Conservation (phyloP, 2,329 filamentous ascomycete genomes). For the Falciphora oryzae region DNA sequence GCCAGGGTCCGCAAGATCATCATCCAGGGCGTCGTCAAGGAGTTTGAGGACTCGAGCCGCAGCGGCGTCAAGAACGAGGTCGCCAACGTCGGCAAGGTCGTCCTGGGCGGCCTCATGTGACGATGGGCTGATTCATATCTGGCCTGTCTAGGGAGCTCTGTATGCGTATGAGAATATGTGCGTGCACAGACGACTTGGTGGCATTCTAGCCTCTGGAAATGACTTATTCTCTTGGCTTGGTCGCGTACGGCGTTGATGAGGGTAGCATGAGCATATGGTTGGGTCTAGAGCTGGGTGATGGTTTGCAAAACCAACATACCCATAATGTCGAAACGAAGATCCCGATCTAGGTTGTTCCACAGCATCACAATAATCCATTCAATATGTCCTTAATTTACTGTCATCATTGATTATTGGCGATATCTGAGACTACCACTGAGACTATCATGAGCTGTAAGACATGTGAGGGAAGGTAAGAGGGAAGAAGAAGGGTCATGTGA, state of each 20-base stretch:
- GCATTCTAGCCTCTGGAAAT: not conserved
- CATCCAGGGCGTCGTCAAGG: conserved; percentile 77
- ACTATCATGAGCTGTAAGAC: no score
- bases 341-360: not conserved
- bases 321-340: not conserved
- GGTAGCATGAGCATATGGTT: not conserved
- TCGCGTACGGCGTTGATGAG: not conserved
- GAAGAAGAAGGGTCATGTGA: conserved; percentile 2
- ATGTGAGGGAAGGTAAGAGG: not conserved
- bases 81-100: conserved; percentile 79
- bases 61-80: conserved; percentile 72
- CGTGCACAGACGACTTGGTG: not conserved
- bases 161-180: not conserved
- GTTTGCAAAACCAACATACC: not conserved
- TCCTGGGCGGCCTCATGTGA: conserved; percentile 78
- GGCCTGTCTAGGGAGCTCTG: not conserved
- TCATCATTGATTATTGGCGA: not conserved
- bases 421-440: not conserved
- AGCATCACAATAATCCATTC: not conserved
- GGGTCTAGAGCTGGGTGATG: not conserved
- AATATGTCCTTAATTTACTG: not conserved
- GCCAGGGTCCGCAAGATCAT: conserved; percentile 81
- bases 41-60: conserved; percentile 86
- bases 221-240: not conserved
- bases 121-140: not conserved